Evolutionary conservation across 2,329 filamentous ascomycete species (phyloP), one percentile per base, ranked within the genome.

Genomic region (Phialemoniopsis sp.): DNA sequence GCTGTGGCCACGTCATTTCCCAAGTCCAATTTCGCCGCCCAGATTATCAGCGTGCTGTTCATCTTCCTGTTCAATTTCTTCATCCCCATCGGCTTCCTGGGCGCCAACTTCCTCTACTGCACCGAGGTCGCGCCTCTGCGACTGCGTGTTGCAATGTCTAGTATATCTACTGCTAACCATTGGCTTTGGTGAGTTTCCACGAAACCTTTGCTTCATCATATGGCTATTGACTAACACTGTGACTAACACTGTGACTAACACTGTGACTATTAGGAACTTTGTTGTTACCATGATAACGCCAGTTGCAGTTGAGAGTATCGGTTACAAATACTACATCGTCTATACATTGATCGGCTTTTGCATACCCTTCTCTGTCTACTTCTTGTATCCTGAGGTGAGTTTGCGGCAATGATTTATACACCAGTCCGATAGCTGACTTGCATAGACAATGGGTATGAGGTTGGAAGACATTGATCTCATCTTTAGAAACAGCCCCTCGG

Each of bases 61-160:
- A 66, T 80, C 35, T 81, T 76, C 54, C 54, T 77, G 34, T 82
- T 76, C 62, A 75, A 78, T 56, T 73, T 72, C 49, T 80, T 80
- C 57, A 71, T 78, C 32, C 74, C 73, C 1, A 71, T 78, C 41
- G 76, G 75, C 0, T 79, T 77, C 58, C 62, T 78, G 0, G 76
- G 76, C 2, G 67, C 73, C 28, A 79, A 77, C 46, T 80, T 79
- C 57, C 61, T 80, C 13, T 80, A 80, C 55, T 76, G 73, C 40
- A 71, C 76, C 2, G 76, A 80, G 49, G 62, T 80, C 19, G 73
- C 74, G 1, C 76, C 76, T 2, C 59, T 72, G 13, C 58, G 67
- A 9, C 55, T 76, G 18, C 62, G 72, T 29, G 70, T 73, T 40
- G 65, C 71, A 14, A 77, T 80, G 66, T 69, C 72, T 3, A 68